These are phyloP conservation scores for Citrus maxima DNA, from an alignment of 345 rosid species.

Conservation along the genomic window DNA sequence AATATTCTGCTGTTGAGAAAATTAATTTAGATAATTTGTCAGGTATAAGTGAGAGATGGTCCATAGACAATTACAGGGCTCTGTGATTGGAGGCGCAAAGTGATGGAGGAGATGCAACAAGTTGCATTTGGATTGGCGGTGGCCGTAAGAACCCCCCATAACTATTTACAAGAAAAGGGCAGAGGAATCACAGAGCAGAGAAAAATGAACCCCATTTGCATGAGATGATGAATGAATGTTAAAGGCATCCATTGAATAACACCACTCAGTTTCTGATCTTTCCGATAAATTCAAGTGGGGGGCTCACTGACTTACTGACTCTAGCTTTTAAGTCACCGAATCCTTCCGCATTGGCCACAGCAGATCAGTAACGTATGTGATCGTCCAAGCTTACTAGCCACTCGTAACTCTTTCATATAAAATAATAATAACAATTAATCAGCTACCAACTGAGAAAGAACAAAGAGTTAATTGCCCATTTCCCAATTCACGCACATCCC, in stretches of 20 bases:
- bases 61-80: not conserved
- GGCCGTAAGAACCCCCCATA: conserved; percentile 28
- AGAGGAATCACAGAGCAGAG: conserved; percentile 21
- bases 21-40: not conserved
- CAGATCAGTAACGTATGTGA: conserved; percentile 17
- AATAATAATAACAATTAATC: not conserved
- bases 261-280: conserved; percentile 6
- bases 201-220: conserved; percentile 7
- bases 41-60: not conserved
- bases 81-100: conserved; percentile 5
- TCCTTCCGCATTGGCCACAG: conserved; percentile 32
- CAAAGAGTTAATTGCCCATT: conserved; percentile 19
- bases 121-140: conserved; percentile 31
- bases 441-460: not conserved
- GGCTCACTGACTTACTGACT: conserved; percentile 23
- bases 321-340: conserved; percentile 25
- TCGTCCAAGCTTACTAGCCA: conserved; percentile 20
- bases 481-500: conserved; percentile 36
- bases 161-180: conserved; percentile 22
- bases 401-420: conserved; percentile 1
- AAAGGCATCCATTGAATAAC: not conserved
- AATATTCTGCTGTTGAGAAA: too few species aligned
- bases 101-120: conserved; percentile 26
- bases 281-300: conserved; percentile 24
- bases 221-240: not conserved